Evolutionary conservation across 257 asterid genomes (phyloP), one percentile per base, ranked within the genome.

Genomic region (Capsicum baccatum): DNA sequence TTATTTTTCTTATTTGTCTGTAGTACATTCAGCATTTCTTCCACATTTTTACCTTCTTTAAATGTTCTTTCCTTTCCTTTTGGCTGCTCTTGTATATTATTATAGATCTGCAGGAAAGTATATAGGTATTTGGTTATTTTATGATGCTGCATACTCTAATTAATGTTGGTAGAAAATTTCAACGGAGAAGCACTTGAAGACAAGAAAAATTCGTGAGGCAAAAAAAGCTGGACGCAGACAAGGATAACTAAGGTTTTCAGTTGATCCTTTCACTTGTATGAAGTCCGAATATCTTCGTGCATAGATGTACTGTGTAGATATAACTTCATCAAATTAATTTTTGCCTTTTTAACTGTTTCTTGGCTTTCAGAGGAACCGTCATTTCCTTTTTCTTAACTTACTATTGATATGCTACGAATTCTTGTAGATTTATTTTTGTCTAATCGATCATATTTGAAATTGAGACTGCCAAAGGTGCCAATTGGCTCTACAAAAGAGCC

Each of bases 221-320:
- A 99, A 97, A 85, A 92, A 83, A 88, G 97, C 97, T 90, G 97
- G 97, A 79, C 96, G 95, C 83, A 92, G 97, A 86, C 98, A 85
- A 93, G 86, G 92, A 91, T 95, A 79, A 93, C 99, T 13, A 95
- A 95, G 99, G 99, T 95, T 81, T 79, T 89, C 21, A 80, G 83
- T 83, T 16, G 63, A 79, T 87, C 26, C 59, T 26, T 76, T 52
- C 48, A 26, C 81, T 76, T 76, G 21, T 26, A 54, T 76, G 21
- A 13, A 21, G 47, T 76, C n/a, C 21, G 60, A 26, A 76, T 52
- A 50, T 21, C 13, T 74, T 48, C 52, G 44, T 62, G 21, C 21
- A 21, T 76, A 26, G 63, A 19, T 50, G 69, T 21, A 57, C 50
- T 13, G 80, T 12, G n/a, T 39, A n/a, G 58, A 10, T 42, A 16